Base-by-base conservation (phyloP, 257 asterid species). In the Primulina eburnea region DNA sequence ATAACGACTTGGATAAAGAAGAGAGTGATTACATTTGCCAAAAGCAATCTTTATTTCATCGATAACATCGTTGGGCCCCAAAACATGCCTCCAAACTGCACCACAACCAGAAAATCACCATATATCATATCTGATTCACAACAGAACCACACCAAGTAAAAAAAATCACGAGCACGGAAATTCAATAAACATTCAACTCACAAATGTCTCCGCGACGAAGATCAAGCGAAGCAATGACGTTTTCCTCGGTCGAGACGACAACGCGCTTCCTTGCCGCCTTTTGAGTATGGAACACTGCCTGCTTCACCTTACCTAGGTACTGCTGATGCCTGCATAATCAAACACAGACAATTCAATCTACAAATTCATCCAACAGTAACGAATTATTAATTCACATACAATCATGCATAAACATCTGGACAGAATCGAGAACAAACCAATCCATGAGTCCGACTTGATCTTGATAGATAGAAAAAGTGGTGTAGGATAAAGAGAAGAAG, bases 371-470 rank as follows among this genome's bases (percentile, higher is more conserved):
- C 50, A 40, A 58, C 52, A 62, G 17, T 50, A 8, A 33, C 20
- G 4, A 28, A 64, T 40, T 37, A 37, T 35, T 18, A 43, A 43
- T 40, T 34, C 9, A 71, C 21, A 69, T 55, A 57, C 17, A 65
- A 67, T 24, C 65, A 37, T 33, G 30, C 4, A 28, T 28, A 28
- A 28, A 28, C 30, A 28, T 28, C 30, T 2, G 30, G 30, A 28
- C 30, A 28, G 30, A 28, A 28, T 28, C 30, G 30, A 76, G 50
- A 59, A 67, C 60, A 57, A 24, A 93, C 98, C 97, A 90, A 77
- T 93, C 97, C 93, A 85, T 81, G 81, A 90, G 90, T 70, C 98
- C 97, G 81, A 82, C 97, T 88, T 93, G 98, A 70, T 93, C 98
- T 83, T 90, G 88, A 43, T 82, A 86, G 20, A 92, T 80, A 59